Evolutionary conservation across 371 early-diverging fungal genomes (phyloP).

Genomic region (Cladochytrium tenue): DNA sequence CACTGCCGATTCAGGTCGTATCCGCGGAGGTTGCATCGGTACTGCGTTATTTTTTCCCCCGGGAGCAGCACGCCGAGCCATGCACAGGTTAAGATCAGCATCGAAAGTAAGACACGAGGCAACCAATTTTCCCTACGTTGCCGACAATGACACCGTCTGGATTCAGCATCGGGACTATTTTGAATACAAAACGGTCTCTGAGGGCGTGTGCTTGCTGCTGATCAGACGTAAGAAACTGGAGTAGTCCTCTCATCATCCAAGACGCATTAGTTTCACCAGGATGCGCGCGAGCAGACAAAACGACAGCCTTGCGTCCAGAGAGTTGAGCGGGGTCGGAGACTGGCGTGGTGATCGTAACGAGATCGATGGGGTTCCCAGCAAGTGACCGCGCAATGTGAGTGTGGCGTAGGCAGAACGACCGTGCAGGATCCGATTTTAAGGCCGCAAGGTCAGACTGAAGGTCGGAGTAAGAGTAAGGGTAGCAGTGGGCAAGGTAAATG

Average conservation of each 20-base stretch:
- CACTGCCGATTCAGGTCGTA: conserved; percentile 51
- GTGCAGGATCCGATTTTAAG: conserved; percentile 22
- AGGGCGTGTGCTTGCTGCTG: conserved; percentile 24
- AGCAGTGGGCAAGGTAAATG: conserved; percentile 46
- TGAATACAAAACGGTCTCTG: conserved; percentile 42
- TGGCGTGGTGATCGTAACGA: conserved; percentile 44
- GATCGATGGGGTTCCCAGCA: conserved; percentile 38
- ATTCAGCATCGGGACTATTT: conserved; percentile 52
- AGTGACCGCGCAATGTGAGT: conserved; percentile 31
- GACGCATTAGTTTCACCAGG: conserved; percentile 50
- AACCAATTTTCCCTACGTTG: conserved; percentile 4
- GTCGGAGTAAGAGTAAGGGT: conserved; percentile 49
- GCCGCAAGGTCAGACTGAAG: conserved; percentile 26
- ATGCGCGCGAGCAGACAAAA: conserved; percentile 39
- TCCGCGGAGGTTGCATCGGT: conserved; percentile 48
- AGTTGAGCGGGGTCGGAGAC: conserved; percentile 13
- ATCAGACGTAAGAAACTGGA: conserved; percentile 35
- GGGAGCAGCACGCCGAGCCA: too few species aligned
- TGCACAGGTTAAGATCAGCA: not conserved
- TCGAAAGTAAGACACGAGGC: not conserved
- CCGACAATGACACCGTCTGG: conserved; percentile 42
- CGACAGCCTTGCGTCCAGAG: conserved; percentile 13
- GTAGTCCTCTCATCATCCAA: conserved; percentile 48
- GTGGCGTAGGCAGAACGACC: conserved; percentile 16
- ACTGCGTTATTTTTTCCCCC: too few species aligned